Evolutionary conservation across 257 asterid genomes (phyloP).

Genomic region (Schizonepeta tenuifolia): DNA sequence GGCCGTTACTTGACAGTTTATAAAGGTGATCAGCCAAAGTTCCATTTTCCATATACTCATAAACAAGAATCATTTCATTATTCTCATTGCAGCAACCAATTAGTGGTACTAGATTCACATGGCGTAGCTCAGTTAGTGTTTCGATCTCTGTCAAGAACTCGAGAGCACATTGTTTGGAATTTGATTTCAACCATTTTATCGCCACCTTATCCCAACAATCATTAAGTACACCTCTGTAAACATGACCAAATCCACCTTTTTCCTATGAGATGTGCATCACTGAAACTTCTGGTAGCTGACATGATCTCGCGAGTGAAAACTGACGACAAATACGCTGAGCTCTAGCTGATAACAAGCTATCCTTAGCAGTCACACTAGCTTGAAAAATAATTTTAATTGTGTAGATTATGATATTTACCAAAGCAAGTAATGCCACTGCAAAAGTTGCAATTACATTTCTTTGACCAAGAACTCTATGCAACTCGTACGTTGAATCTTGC

Average conservation of each 20-base stretch:
- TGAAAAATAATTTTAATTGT: neutral
- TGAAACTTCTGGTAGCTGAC: conserved; percentile 42
- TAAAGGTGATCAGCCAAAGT: conserved; percentile 8
- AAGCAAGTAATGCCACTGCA: conserved; percentile 35
- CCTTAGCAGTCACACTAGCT: conserved; percentile 27
- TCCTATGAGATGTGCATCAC: conserved; percentile 41
- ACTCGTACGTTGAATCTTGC: conserved; percentile 23
- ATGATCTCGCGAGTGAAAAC: conserved; percentile 46
- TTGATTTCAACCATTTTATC: conserved; percentile 26
- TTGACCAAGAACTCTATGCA: conserved; percentile 26
- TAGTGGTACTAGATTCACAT: neutral
- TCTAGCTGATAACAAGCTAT: conserved; percentile 20
- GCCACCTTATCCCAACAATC: neutral
- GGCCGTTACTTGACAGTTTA: neutral
- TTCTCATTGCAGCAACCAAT: conserved; percentile 4
- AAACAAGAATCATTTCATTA: conserved; percentile 28
- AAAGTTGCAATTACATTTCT: conserved; percentile 41
- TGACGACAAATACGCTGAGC: conserved; percentile 37
- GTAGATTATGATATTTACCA: conserved; percentile 43
- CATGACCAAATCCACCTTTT: conserved; percentile 42
- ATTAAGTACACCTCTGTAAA: conserved; percentile 30
- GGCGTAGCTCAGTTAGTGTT: conserved; percentile 10
- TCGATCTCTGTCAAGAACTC: conserved; percentile 44
- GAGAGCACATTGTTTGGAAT: conserved; percentile 47
- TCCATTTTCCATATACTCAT: conserved; percentile 7